These are phyloP conservation scores for Jasminum sambac DNA, from an alignment of 257 asterid genomes.

Conservation along the genomic window DNA sequence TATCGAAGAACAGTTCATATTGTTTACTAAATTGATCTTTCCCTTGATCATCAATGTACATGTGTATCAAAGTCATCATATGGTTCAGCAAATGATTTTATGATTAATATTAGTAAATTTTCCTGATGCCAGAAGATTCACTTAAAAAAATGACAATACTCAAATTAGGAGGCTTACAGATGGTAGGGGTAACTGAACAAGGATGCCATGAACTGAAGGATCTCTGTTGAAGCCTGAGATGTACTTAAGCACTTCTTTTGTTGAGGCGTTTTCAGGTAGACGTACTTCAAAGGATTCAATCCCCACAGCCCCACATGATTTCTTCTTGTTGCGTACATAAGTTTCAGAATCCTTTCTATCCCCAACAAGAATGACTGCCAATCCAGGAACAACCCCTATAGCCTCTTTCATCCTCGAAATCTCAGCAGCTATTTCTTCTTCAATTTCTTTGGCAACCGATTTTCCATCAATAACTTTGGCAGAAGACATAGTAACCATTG, in stretches of 20 bases:
- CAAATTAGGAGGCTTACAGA: conserved; percentile 49
- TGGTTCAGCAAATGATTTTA: not conserved
- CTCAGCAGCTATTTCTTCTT: conserved; percentile 77
- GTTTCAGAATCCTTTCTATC: conserved; percentile 94
- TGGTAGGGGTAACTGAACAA: conserved; percentile 97
- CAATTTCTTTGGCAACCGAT: conserved; percentile 58
- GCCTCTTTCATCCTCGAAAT: conserved; percentile 76
- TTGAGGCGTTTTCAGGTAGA: conserved; percentile 70
- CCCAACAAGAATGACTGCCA: conserved; percentile 91
- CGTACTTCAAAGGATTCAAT: conserved; percentile 78
- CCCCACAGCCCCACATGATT: conserved; percentile 79
- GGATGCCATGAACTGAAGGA: conserved; percentile 86
- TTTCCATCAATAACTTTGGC: conserved; percentile 83
- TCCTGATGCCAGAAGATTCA: conserved; percentile 3
- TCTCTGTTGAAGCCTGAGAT: conserved; percentile 70
- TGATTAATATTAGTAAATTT: not conserved
- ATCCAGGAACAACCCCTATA: conserved; percentile 79
- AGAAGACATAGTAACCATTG: conserved; percentile 48
- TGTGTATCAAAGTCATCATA: not conserved
- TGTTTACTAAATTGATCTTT: not conserved
- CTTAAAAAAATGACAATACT: not conserved
- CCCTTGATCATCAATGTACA: not conserved
- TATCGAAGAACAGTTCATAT: not conserved
- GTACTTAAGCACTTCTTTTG: conserved; percentile 71
- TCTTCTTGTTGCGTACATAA: conserved; percentile 90